Base-by-base conservation (phyloP, 768 basidiomycete genomes). In the Multifurca ochricompacta region DNA sequence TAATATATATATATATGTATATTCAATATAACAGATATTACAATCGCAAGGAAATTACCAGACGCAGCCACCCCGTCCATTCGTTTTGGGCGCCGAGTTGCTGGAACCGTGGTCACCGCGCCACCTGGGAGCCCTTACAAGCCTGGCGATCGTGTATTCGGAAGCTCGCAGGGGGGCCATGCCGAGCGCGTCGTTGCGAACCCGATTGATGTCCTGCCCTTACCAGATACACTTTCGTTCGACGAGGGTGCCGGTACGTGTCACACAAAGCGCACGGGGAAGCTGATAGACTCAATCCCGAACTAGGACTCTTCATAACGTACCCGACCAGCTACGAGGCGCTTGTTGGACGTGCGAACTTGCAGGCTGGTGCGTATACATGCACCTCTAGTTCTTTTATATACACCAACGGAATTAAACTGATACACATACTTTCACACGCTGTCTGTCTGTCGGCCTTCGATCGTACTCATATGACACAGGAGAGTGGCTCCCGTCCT, bases 281-380 rank as follows among this genome's bases (percentile, higher is more conserved):
- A 25, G 8, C 9, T 6, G 3, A 40, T 32, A 23, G 16, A 18
- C 18, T 34, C 3, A 28, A 42, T 44, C 3, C 31, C 18, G 30
- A 46, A 18, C 7, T 53, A 86, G 91, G 89, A 3, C 65, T 96
- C 46, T 87, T 69, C 61, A 70, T 97, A n/a, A 94, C 91, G 7
- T 92, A 87, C 81, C 90, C 92, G 0, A 98, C 95, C 6, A 87
- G 84, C 58, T 97, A 96, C 62, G 93, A 94, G 64, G 96, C 84
- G 0, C 72, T 99, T 13, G 87, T 92, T 0, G 87, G 87, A 10
- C 75, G 93, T 47, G 95, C 91, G 11, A 72, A 87, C 42, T 69
- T 93, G 37, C 82, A 92, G 65, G 70, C 80, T 49, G 92, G 90
- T 83, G 34, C 44, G 73, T 63, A 18, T 25, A n/a, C 11, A 13